These are phyloP conservation scores for Plectosphaerella cucumerina DNA, from an alignment of 2,329 filamentous ascomycete species.

Conservation along the genomic window DNA sequence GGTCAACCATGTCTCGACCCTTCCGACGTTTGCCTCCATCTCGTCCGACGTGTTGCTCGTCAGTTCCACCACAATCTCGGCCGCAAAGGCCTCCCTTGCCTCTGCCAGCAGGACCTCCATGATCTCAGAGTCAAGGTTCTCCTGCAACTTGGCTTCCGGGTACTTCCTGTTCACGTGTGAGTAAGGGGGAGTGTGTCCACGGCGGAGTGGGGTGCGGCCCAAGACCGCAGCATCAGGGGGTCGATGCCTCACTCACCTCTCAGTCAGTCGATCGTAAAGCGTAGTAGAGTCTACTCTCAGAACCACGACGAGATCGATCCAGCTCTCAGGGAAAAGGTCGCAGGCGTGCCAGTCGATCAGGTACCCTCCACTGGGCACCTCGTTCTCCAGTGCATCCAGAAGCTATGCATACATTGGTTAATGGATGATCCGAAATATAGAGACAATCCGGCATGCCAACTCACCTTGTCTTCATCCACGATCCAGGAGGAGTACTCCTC, in stretches of 20 bases:
- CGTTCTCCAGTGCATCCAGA: constrained; percentile 82
- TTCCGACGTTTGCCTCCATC: constrained; percentile 82
- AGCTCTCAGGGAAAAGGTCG: constrained; percentile 87
- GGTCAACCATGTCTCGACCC: constrained; percentile 76
- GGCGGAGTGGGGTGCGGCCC: no score
- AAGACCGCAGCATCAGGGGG: no score
- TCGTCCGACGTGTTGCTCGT: constrained; percentile 77
- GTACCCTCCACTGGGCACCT: constrained; percentile 72
- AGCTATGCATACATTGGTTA: constrained; percentile 44
- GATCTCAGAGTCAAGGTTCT: constrained; percentile 96
- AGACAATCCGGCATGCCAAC: constrained; percentile 14
- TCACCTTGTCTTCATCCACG: constrained; percentile 92
- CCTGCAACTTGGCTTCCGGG: constrained; percentile 81
- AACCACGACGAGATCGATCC: constrained; percentile 94
- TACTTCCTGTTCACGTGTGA: constrained; percentile 57
- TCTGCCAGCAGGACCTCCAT: constrained; percentile 94
- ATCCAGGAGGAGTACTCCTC: constrained; percentile 84
- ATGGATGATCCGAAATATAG: neutral
- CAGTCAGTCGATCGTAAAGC: constrained; percentile 78
- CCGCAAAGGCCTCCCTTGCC: constrained; percentile 79
- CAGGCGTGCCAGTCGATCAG: constrained; percentile 98
- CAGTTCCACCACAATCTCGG: constrained; percentile 85
- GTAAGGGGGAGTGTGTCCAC: no score
- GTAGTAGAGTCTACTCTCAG: constrained; percentile 74
- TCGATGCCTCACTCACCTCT: constrained; percentile 48